Base-by-base conservation (phyloP, 371 early-diverging fungal species). In the Haplosporangium sp. region DNA sequence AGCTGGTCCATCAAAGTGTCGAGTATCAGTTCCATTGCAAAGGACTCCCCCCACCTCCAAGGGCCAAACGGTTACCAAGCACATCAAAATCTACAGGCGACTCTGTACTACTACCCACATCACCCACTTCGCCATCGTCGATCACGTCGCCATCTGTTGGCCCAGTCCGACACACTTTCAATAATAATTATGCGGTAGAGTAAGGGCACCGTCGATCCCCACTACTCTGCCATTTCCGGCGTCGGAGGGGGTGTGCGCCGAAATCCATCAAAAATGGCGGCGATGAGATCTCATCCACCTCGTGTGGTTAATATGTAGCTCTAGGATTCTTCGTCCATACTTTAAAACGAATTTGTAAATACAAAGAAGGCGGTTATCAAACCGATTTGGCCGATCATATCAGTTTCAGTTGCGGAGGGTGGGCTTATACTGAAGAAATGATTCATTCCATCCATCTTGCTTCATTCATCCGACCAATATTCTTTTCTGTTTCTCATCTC, bases 11-110 rank as follows among this genome's bases (percentile, higher is more conserved):
- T 47, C 66, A 61, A n/a, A 61, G 45, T 21, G 5, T 62, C 14
- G 60, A 53, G 29, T 62, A 67, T 41, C 51, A 45, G 7, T 38
- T 37, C 13, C 38, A 69, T 2, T 5, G 46, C 21, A 70, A 66
- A 40, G 70, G 70, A 4, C 76, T 75, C 38, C 69, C 76, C 16
- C 76, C 76, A 14, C 76, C 76, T 29, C 76, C 76, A 38, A 52
- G 76, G 41, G 5, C 68, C 29, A 58, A 63, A 40, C 67, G 68
- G 10, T 46, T 64, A 8, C 50, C 64, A n/a, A 58, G 46, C 20
- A 42, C 45, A 52, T 41, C 60, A 4, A 40, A 43, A 6, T 9
- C 13, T 13, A 40, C 40, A 0, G 16, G 40, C 14, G 46, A n/a
- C 12, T 5, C 57, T 10, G 36, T 45, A 9, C 36, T 36, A 20